Evolutionary conservation across 2,329 filamentous ascomycete species (phyloP), one percentile per base, ranked within the genome.

Genomic region (Cordyceps farinosa): DNA sequence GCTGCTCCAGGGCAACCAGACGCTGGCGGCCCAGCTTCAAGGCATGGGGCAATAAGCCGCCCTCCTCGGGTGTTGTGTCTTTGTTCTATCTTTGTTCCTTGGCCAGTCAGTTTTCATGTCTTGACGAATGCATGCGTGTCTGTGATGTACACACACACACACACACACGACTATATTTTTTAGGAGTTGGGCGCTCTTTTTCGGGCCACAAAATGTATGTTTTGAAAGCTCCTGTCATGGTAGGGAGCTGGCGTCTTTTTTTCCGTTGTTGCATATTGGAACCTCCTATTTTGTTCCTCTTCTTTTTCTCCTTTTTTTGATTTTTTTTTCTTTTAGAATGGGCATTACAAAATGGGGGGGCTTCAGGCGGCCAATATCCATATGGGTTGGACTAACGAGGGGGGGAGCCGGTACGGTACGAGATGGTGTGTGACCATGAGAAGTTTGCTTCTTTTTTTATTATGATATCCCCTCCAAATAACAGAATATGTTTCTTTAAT

Each of bases 1-100:
- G 17, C 72, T 96, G 27, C 75, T 92, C 13, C 77, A 82, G 45
- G 90, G 87, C 5, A 96, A 96, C 71, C 79, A 87, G 62, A 73
- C 78, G 32, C 74, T 92, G 60, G 78, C 79, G 63, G 73, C 72
- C n/a, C 82, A 84, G 73, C 73, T 89, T 52, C 77, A 77, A n/a
- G 74, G 67, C 17, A 51, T 76, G 47, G 70, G 75, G 62, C 69
- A 67, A 40, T 68, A 64, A 64, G 70, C 22, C 22, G 45, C 15
- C 22, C 32, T 40, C 22, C 22, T 22, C 22, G 22, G 22, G 11
- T 4, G 32, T 13, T 7, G 9, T 10, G 5, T 13, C 44, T 30
- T 27, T 15, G 15, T 30, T 42, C 42, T 32, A 29, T 61, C 3
- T 53, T 58, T 13, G 40, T 45, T 45, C 40, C 15, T 45, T 44